Evolutionary conservation across 2,329 filamentous ascomycete species (phyloP), one percentile per base, ranked within the genome.

Genomic region (Penicillium sclerotigenum): DNA sequence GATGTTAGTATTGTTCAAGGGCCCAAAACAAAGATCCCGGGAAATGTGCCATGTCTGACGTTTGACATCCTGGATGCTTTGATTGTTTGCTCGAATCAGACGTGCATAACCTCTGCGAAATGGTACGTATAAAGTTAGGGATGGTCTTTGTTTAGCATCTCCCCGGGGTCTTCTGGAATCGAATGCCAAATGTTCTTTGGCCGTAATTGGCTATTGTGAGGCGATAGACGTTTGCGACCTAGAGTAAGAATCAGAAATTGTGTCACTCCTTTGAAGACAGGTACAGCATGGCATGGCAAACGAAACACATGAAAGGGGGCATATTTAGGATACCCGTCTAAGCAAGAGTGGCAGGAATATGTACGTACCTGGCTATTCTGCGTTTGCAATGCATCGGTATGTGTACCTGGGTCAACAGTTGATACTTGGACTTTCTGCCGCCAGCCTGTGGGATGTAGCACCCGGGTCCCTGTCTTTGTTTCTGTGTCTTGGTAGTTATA

Each of bases 1-100:
- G 9, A 36, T 34, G 45, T 42, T 54, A 28, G 37, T 37, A 42
- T 54, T 41, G 46, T 49, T 49, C 52, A 50, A 36, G 49, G 49
- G 31, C 33, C 33, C 8, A 4, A 4, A 16, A 54, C 22, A 54
- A 54, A 54, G 52, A 34, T 4, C 29, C 29, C 22, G 45, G 29
- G 45, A 26, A 33, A 20, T 24, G 11, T 14, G 26, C 29, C n/a
- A n/a, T 3, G 22, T 14, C 1, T 16, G 24, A 33, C 3, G 14
- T 22, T 14, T 41, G 26, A 24, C 24, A 49, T 34, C 36, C 18
- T 22, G 13, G 37, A n/a, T 40, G n/a, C 2, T 54, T 48, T 49
- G 45, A 42, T 54, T 54, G 43, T 54, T 42, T 22, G 11, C 9
- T 26, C 1, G n/a, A 9, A 36, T 33, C 34, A 49, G 24, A 13